Conservation (phyloP, 2,329 filamentous ascomycete species). For the Penicillium decumbens region DNA sequence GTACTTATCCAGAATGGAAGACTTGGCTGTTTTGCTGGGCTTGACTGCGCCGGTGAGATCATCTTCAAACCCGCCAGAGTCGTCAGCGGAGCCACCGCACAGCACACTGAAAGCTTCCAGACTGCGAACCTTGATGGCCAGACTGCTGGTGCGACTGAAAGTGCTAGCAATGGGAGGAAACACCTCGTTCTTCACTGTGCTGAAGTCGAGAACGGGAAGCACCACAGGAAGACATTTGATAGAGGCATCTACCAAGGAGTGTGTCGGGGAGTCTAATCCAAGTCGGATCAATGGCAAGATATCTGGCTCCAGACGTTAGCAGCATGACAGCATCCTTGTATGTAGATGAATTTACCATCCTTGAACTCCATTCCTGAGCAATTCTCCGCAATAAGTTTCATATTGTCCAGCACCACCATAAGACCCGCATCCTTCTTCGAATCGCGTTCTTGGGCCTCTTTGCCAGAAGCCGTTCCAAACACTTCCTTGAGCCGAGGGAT, state of each 20-base stretch:
- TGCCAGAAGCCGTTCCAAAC: slow-evolving; percentile 58
- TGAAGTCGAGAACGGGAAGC: slow-evolving; percentile 88
- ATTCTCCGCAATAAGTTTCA: slow-evolving; percentile 69
- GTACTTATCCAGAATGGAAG: slow-evolving; percentile 88
- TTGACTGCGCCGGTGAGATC: slow-evolving; percentile 66
- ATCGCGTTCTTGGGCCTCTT: slow-evolving; percentile 64
- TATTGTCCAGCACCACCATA: slow-evolving; percentile 84
- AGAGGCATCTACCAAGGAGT: slow-evolving; percentile 80
- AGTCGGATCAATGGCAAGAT: slow-evolving; percentile 80
- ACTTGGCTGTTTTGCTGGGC: slow-evolving; percentile 53
- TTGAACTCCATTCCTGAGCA: slow-evolving; percentile 91
- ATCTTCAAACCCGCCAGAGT: slow-evolving; percentile 51
- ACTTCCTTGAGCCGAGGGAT: slow-evolving; percentile 80
- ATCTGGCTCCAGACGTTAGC: slow-evolving; percentile 50
- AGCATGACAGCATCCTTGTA: slow-evolving; percentile 2
- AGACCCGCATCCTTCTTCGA: slow-evolving; percentile 79
- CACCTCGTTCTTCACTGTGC: slow-evolving; percentile 92
- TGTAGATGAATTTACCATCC: slow-evolving; percentile 59
- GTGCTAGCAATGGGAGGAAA: slow-evolving; percentile 88
- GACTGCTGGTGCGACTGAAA: slow-evolving; percentile 86
- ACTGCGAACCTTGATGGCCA: slow-evolving; percentile 90
- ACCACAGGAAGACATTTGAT: slow-evolving; percentile 72
- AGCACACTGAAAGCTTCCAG: slow-evolving; percentile 85
- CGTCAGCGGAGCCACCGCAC: slow-evolving; percentile 67
- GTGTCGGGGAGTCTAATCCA: slow-evolving; percentile 82